phyloP scores from a whole-genome alignment of 192 early-diverging fungal species.

The Entomortierella chlamydospora region DNA sequence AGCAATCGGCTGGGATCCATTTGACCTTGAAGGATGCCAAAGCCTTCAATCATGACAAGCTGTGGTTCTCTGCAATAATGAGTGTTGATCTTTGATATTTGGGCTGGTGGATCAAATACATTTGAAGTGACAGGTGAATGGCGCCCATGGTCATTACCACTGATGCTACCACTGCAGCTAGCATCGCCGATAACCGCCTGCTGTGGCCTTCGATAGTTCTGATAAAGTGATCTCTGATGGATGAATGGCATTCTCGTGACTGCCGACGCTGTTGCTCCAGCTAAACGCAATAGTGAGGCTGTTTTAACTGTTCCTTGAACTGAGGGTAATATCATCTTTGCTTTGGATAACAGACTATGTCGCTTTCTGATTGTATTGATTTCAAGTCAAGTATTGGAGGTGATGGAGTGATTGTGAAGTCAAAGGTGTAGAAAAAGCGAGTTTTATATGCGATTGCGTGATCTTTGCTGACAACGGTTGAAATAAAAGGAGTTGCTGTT shows the following conservation, averaged over 20 bases:
- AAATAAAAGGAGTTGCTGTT: no score
- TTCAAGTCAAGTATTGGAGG: no score
- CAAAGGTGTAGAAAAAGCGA: no score
- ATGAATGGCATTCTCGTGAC: neutral
- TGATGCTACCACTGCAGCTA: neutral
- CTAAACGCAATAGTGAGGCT: neutral
- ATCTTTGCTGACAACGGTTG: no score
- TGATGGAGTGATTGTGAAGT: no score
- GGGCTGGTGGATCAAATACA: slow-evolving; percentile 22
- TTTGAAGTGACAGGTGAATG: neutral
- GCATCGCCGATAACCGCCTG: neutral
- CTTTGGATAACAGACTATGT: no score
- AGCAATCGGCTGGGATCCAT: slow-evolving; percentile 47
- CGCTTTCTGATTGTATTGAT: no score
- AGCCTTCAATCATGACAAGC: slow-evolving; percentile 36
- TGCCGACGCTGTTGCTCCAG: neutral
- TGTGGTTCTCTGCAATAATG: slow-evolving; percentile 43
- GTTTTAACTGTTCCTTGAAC: no score
- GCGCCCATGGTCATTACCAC: neutral
- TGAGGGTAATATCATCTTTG: no score
- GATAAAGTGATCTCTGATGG: neutral
- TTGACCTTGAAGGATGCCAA: slow-evolving; percentile 39
- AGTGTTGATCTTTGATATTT: slow-evolving; percentile 31
- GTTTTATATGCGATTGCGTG: no score
- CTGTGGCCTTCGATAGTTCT: neutral